Percentiles rank a stretch among this genome's conserved stretches.
Evolutionary conservation across 495 filamentous ascomycete species (phyloP).

Genomic region (Hypoxylon trugodes): DNA sequence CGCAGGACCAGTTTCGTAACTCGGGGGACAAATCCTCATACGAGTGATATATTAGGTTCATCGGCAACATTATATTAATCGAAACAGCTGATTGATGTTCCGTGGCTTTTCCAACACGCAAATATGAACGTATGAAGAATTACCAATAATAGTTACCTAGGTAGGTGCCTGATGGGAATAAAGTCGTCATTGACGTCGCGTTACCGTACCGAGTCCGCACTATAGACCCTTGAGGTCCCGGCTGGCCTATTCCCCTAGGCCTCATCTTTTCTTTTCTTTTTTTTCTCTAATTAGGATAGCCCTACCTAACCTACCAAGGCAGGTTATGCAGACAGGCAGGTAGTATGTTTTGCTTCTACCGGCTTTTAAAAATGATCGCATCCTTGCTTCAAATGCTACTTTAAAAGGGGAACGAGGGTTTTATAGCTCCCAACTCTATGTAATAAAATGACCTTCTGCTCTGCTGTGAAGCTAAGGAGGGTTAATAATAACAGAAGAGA

Average conservation of each 20-base stretch:
- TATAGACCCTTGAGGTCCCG: background rate
- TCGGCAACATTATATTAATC: constrained; percentile 20
- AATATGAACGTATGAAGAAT: constrained; percentile 7
- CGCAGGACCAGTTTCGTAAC: background rate
- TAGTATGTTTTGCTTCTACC: constrained; percentile 3
- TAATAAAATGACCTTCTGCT: constrained; percentile 21
- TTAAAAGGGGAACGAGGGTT: constrained; percentile 4
- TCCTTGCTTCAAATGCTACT: constrained; percentile 22
- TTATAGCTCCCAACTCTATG: constrained; percentile 10
- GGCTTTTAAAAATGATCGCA: constrained; percentile 13
- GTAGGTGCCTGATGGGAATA: too few relatives aligned
- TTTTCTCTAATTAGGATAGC: background rate
- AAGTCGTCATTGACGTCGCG: background rate
- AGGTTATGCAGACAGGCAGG: too few relatives aligned
- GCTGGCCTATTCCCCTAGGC: background rate
- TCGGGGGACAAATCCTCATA: background rate
- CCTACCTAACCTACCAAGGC: too few relatives aligned
- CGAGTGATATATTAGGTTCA: constrained; percentile 19
- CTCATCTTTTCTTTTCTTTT: background rate
- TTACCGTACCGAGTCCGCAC: background rate
- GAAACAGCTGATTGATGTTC: constrained; percentile 8
- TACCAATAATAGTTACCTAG: constrained; percentile 12
- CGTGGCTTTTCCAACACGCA: constrained; percentile 5
- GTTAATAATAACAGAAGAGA: constrained; percentile 20
- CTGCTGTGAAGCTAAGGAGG: constrained; percentile 6